phyloP scores from a whole-genome alignment of 768 basidiomycete genomes.

The Leccinum disarticulatum region DNA sequence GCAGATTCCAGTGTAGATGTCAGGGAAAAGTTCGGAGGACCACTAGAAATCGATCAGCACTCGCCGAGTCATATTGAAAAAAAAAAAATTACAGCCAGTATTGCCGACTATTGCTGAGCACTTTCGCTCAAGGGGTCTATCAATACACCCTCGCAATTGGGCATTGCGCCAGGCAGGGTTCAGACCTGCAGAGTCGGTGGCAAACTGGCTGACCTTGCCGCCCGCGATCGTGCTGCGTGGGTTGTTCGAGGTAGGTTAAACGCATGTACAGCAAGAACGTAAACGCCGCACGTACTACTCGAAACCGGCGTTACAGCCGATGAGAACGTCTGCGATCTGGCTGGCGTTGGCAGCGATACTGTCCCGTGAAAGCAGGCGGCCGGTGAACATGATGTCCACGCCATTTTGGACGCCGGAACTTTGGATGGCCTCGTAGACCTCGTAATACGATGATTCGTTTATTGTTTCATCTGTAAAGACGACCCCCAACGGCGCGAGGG shows the following conservation, averaged over 20 bases:
- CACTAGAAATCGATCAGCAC: no score
- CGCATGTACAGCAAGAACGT: background rate
- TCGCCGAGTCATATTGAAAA: no score
- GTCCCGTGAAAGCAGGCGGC: slow-evolving; percentile 33
- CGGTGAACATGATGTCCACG: slow-evolving; percentile 27
- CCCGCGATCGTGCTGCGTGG: no score
- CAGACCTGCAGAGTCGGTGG: no score
- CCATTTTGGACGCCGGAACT: background rate
- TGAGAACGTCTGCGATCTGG: slow-evolving; percentile 23
- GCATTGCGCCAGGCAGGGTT: no score
- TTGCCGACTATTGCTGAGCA: no score
- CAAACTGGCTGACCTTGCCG: slow-evolving; percentile 39
- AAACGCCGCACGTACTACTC: background rate
- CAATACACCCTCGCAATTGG: no score
- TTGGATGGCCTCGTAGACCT: background rate
- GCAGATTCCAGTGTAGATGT: no score
- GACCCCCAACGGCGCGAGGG: slow-evolving; percentile 10
- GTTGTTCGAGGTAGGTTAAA: background rate
- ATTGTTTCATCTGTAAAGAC: background rate
- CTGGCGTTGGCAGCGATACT: slow-evolving; percentile 21
- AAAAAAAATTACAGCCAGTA: no score
- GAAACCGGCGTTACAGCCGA: background rate
- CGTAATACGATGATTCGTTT: slow-evolving; percentile 3
- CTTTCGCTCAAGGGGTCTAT: no score
- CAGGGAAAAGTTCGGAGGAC: no score